These are phyloP conservation scores for Botrytis fabae DNA, from an alignment of 2,329 filamentous ascomycete genomes.

Conservation along the genomic window DNA sequence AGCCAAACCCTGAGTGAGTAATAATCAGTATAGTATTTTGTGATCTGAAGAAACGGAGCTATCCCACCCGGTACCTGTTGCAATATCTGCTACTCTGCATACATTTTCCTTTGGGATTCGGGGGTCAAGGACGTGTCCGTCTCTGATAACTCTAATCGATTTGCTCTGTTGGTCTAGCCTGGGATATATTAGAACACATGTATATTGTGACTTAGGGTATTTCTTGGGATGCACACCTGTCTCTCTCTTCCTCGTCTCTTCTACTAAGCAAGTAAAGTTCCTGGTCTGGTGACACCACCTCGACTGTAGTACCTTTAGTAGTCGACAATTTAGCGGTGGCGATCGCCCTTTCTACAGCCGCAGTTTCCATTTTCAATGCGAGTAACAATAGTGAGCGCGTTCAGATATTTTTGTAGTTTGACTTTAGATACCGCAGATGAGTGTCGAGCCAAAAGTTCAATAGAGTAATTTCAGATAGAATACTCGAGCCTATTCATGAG, in stretches of 20 bases:
- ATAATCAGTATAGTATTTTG: background rate
- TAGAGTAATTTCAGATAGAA: background rate
- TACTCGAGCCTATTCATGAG: background rate
- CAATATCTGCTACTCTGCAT: slow-evolving; percentile 2
- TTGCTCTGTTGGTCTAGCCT: background rate
- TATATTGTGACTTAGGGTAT: too few relatives aligned
- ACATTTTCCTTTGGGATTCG: slow-evolving; percentile 5
- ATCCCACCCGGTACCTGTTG: background rate
- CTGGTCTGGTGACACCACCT: background rate
- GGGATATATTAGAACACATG: background rate
- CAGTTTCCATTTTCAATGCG: background rate
- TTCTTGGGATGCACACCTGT: background rate
- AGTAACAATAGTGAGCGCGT: background rate
- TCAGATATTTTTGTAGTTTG: background rate
- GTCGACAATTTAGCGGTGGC: background rate
- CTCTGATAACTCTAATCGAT: fast-evolving
- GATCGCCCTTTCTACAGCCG: background rate
- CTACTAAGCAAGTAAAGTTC: slow-evolving; percentile 7
- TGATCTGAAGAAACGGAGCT: background rate
- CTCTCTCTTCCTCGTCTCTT: slow-evolving; percentile 3
- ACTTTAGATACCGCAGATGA: too few relatives aligned
- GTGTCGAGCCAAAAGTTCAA: background rate
- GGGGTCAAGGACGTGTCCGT: background rate
- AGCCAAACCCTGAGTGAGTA: background rate
- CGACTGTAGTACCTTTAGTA: background rate